These are phyloP conservation scores for Psilocybe cubensis DNA, from an alignment of 768 basidiomycete species.

Conservation along the genomic window DNA sequence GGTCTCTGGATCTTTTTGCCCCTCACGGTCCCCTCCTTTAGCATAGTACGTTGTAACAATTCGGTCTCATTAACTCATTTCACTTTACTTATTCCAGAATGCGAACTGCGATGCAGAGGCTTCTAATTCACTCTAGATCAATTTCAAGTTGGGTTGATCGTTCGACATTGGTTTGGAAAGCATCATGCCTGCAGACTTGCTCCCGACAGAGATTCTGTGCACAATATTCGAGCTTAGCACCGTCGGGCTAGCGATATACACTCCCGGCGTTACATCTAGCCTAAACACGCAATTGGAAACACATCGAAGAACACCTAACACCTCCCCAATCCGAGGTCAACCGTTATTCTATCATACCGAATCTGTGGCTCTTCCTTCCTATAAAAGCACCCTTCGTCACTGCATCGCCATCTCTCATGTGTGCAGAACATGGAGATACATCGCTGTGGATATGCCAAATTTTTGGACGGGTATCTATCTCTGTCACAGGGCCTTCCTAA, in stretches of 20 bases:
- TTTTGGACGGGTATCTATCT: conserved; percentile 12
- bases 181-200: conserved; percentile 1
- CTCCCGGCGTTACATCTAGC: not conserved
- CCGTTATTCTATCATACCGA: not conserved
- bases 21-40: too few relatives aligned
- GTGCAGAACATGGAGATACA: conserved; percentile 8
- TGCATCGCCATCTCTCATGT: conserved; percentile 12
- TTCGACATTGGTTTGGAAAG: not conserved
- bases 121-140: not conserved
- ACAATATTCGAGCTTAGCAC: conserved; percentile 11
- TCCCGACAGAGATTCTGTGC: conserved; percentile 13
- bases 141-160: not conserved
- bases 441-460: conserved; percentile 8
- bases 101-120: not conserved
- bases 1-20: too few relatives aligned
- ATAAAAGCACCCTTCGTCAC: not conserved
- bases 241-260: not conserved
- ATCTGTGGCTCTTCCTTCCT: not conserved
- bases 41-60: too few relatives aligned
- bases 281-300: not conserved
- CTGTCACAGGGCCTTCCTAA: conserved; percentile 3
- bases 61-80: too few relatives aligned
- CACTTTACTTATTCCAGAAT: too few relatives aligned
- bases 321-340: not conserved
- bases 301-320: not conserved